Conservation (phyloP, 768 basidiomycete species). For the Cantharellus cinnabarinus region DNA sequence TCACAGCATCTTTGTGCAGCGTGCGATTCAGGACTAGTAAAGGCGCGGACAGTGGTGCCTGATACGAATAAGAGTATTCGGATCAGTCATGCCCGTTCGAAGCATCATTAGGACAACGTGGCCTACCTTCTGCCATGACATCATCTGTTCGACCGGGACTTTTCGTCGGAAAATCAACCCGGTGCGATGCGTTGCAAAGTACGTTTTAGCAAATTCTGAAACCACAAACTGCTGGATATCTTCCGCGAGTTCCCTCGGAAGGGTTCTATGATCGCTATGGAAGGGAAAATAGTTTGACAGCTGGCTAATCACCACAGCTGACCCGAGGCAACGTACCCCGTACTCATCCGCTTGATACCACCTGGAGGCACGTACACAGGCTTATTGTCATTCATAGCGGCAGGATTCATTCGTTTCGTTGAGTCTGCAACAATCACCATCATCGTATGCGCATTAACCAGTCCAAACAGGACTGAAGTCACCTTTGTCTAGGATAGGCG, state of each 20-base stretch:
- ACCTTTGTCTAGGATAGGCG: conserved; percentile 41
- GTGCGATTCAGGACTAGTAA: conserved; percentile 47
- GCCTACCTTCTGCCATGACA: conserved; percentile 74
- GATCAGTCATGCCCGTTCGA: not conserved
- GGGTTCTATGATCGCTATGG: conserved; percentile 46
- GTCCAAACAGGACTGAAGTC: conserved; percentile 9
- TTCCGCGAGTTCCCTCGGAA: conserved; percentile 60
- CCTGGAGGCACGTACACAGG: conserved; percentile 21
- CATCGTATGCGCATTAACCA: conserved; percentile 1
- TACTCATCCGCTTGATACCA: conserved; percentile 23
- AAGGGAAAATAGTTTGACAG: conserved; percentile 1
- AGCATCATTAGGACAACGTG: not conserved
- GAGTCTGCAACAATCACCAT: conserved; percentile 25
- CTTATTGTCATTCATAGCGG: conserved; percentile 28
- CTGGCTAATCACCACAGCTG: not conserved
- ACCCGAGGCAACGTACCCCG: conserved; percentile 31
- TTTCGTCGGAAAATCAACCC: conserved; percentile 71
- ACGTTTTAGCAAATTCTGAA: conserved; percentile 66
- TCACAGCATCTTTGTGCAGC: conserved; percentile 58
- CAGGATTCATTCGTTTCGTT: conserved; percentile 52
- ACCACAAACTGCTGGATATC: conserved; percentile 79
- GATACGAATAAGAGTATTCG: not conserved
- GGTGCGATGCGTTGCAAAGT: conserved; percentile 78
- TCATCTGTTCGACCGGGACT: conserved; percentile 68
- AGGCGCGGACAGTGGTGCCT: conserved; percentile 50